These are phyloP conservation scores for Fusarium penzigii DNA, from an alignment of 2,329 filamentous ascomycete genomes.

Conservation along the genomic window DNA sequence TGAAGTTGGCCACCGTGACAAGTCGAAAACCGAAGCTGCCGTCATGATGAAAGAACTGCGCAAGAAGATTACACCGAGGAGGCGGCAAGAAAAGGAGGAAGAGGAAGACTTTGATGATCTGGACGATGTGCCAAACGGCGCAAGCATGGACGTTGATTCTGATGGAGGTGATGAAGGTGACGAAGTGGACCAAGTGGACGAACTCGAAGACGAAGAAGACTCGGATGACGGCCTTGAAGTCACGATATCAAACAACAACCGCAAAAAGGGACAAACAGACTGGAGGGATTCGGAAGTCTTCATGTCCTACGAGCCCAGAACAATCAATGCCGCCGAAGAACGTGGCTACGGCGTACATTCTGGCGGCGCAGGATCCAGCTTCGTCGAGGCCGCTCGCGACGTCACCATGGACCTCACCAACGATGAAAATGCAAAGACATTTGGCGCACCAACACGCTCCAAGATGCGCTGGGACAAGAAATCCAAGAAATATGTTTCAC, in stretches of 20 bases:
- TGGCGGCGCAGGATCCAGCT: constrained; percentile 72
- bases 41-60: constrained; percentile 75
- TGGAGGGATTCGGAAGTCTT: constrained; percentile 89
- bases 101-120: constrained; percentile 41
- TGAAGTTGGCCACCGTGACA: constrained; percentile 77
- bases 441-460: constrained; percentile 73
- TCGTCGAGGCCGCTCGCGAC: constrained; percentile 82
- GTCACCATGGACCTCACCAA: constrained; percentile 91
- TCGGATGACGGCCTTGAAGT: constrained; percentile 68
- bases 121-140: constrained; percentile 33
- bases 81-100: constrained; percentile 42
- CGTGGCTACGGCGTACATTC: constrained; percentile 92
- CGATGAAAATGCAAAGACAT: constrained; percentile 79
- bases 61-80: constrained; percentile 66
- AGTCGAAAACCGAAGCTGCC: constrained; percentile 64
- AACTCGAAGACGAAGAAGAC: constrained; percentile 49
- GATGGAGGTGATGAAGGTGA: constrained; percentile 15
- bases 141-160: constrained; percentile 33
- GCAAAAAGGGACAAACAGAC: constrained; percentile 57
- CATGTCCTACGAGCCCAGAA: constrained; percentile 92
- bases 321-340: constrained; percentile 80
- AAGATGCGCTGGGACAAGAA: constrained; percentile 97
- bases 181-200: constrained; percentile 38
- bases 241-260: constrained; percentile 63
- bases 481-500: constrained; percentile 88